Evolutionary conservation across 1,284 basidiomycete genomes (phyloP).

Genomic region (Ganoderma boninense): DNA sequence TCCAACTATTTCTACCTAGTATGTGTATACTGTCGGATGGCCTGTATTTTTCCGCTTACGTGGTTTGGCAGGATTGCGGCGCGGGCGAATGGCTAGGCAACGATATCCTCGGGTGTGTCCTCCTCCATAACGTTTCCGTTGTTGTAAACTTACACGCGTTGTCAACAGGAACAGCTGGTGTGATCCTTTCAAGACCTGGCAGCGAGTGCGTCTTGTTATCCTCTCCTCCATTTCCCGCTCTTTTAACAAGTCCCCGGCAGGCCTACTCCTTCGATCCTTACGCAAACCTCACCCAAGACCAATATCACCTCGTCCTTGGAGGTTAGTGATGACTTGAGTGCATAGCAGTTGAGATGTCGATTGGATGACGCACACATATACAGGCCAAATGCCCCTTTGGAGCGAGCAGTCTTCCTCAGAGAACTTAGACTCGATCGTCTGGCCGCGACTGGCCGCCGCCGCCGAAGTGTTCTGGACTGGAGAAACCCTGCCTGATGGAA

Average conservation of each 20-base stretch:
- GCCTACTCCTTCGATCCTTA: constrained; percentile 79
- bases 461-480: constrained; percentile 89
- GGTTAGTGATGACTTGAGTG: constrained; percentile 43
- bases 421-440: constrained; percentile 76
- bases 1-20: constrained; percentile 42
- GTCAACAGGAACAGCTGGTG: constrained; percentile 59
- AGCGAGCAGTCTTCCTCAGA: constrained; percentile 75
- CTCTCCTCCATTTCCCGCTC: not conserved
- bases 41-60: not conserved
- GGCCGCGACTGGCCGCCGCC: constrained; percentile 79
- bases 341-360: not conserved
- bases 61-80: constrained; percentile 69
- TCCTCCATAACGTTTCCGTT: not conserved
- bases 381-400: constrained; percentile 74
- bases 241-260: constrained; percentile 11
- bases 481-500: constrained; percentile 40
- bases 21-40: constrained; percentile 22
- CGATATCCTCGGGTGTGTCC: constrained; percentile 35
- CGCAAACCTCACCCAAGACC: constrained; percentile 55
- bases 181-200: constrained; percentile 81
- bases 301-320: constrained; percentile 67
- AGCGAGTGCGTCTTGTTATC: constrained; percentile 45
- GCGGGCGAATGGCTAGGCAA: constrained; percentile 79
- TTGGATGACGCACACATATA: not conserved
- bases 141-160: not conserved